Conservation (phyloP, 345 rosid genomes). For the Hibiscus tridactylites region DNA sequence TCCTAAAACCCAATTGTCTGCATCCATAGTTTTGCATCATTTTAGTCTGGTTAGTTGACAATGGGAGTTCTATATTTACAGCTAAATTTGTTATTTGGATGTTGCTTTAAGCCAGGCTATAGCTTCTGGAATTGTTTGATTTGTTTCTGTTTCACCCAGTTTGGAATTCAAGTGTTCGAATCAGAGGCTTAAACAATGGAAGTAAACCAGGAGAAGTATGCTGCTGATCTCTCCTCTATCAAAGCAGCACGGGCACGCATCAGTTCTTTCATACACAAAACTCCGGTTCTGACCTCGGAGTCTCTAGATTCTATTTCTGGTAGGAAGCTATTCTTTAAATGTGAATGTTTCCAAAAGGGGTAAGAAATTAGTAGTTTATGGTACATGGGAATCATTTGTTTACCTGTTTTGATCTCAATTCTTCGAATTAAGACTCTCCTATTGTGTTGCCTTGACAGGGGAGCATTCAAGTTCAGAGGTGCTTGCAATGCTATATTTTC, state of each 20-base stretch:
- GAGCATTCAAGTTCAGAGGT: constrained; percentile 93
- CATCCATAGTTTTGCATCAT: not conserved
- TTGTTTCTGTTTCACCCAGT: not conserved
- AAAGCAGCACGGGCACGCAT: constrained; percentile 63
- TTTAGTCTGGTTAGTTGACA: not conserved
- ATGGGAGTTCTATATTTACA: not conserved
- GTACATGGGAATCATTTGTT: not conserved
- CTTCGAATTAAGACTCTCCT: not conserved
- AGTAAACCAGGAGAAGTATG: constrained; percentile 41
- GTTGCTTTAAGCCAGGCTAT: not conserved
- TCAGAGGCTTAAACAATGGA: constrained; percentile 37
- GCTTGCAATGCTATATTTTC: constrained; percentile 83
- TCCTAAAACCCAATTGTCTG: not conserved
- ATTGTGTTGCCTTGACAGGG: constrained; percentile 30
- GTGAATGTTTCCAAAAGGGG: constrained; percentile 94
- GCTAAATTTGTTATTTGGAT: not conserved
- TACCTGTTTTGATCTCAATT: not conserved
- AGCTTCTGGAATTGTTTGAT: not conserved
- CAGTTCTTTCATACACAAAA: constrained; percentile 47
- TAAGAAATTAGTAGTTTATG: constrained; percentile 22
- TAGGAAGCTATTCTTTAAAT: constrained; percentile 65
- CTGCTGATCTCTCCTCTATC: constrained; percentile 71
- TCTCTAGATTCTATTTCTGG: constrained; percentile 53
- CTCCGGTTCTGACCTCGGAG: constrained; percentile 69
- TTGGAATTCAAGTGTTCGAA: not conserved